Conservation (phyloP, 352 stramenopile genomes). For the Phytopythium aichiense region DNA sequence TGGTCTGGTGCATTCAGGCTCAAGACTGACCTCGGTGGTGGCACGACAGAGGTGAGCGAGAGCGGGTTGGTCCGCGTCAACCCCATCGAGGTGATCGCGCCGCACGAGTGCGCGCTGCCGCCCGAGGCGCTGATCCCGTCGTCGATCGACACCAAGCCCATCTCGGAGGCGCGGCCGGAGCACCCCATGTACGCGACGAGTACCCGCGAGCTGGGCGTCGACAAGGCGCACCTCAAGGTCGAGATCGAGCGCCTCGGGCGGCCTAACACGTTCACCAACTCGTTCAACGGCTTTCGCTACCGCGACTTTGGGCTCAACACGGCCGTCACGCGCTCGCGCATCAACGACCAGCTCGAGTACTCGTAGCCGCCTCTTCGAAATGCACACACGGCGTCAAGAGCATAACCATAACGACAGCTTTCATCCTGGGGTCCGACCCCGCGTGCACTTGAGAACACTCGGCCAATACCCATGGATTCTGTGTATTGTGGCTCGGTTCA, state of each 20-base stretch:
- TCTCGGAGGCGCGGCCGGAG: conserved; percentile 52
- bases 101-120: conserved; percentile 43
- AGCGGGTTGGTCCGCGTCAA: conserved; percentile 51
- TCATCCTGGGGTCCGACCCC: not conserved
- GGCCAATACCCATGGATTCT: conserved; percentile 7
- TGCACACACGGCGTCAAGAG: not conserved
- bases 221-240: conserved; percentile 73
- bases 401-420: not conserved
- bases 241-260: conserved; percentile 56
- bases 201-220: conserved; percentile 65
- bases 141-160: conserved; percentile 49
- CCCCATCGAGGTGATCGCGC: conserved; percentile 46
- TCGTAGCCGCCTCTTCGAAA: conserved; percentile 9
- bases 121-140: conserved; percentile 50
- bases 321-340: conserved; percentile 72
- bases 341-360: conserved; percentile 72
- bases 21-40: not conserved
- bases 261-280: conserved; percentile 74
- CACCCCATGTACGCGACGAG: conserved; percentile 76
- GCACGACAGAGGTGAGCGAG: conserved; percentile 43
- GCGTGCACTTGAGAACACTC: not conserved
- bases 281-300: conserved; percentile 86
- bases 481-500: conserved; percentile 5
- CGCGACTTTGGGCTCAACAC: conserved; percentile 82
- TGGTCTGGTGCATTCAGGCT: not conserved